A percentile compares a stretch with the other conserved stretches of the same genome.
Evolutionary conservation across 495 filamentous ascomycete species (phyloP).

Genomic region (Ascobolus immersus): DNA sequence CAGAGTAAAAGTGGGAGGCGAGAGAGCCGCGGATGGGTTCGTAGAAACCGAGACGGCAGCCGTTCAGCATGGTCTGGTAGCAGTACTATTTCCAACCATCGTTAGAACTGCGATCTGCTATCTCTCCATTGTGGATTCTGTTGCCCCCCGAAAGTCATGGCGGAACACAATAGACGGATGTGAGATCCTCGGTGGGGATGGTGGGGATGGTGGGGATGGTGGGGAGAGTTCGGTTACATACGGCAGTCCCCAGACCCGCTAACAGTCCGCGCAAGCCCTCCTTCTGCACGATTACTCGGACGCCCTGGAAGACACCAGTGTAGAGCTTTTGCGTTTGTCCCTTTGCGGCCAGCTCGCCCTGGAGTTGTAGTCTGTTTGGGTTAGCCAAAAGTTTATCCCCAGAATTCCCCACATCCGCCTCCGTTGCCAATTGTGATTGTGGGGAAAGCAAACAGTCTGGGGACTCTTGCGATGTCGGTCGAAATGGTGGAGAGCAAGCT

Average conservation of each 20-base stretch:
- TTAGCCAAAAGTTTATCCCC: constrained; percentile 6
- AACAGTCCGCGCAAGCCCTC: constrained; percentile 71
- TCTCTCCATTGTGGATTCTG: too few relatives aligned
- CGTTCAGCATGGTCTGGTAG: constrained; percentile 91
- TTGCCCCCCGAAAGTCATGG: too few relatives aligned
- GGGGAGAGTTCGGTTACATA: constrained; percentile 18
- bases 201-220: neutral
- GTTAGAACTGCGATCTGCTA: too few relatives aligned
- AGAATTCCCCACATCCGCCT: neutral
- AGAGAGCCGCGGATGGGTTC: constrained; percentile 59
- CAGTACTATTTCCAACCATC: constrained; percentile 61
- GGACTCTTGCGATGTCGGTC: neutral
- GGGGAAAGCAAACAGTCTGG: neutral
- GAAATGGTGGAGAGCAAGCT: neutral
- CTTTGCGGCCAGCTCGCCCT: constrained; percentile 82
- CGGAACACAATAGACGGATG: too few relatives aligned
- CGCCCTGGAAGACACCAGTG: constrained; percentile 75
- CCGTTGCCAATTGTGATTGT: neutral
- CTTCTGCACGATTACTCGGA: constrained; percentile 71
- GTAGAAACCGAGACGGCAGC: constrained; percentile 91
- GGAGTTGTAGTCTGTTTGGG: constrained; percentile 54
- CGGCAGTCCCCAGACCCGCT: constrained; percentile 68
- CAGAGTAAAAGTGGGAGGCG: constrained; percentile 35
- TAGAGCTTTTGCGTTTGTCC: constrained; percentile 63
- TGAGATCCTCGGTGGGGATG: neutral